phyloP scores from a whole-genome alignment of 345 rosid genomes.

The Dimocarpus longan region DNA sequence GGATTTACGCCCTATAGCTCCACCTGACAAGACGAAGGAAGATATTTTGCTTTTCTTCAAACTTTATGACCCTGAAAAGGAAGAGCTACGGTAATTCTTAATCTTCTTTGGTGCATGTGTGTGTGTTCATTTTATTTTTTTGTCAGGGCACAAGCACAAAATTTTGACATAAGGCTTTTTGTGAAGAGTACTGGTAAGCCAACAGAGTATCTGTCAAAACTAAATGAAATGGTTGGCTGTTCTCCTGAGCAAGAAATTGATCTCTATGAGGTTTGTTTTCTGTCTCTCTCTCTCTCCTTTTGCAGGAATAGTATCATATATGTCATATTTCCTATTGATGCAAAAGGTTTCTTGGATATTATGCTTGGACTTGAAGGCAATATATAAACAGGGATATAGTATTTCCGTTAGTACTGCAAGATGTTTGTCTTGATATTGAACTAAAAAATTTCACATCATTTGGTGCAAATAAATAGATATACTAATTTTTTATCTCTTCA shows the following conservation, averaged over 20 bases:
- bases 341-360: neutral
- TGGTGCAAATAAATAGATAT: neutral
- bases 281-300: neutral
- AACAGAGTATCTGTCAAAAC: conserved; percentile 52
- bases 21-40: conserved; percentile 62
- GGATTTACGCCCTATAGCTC: conserved; percentile 61
- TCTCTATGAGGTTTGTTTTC: conserved; percentile 65
- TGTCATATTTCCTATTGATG: neutral
- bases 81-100: conserved; percentile 51
- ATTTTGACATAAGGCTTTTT: conserved; percentile 41
- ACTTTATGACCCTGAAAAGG: conserved; percentile 70
- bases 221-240: conserved; percentile 75
- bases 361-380: neutral
- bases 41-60: conserved; percentile 74
- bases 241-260: conserved; percentile 66
- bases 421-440: neutral
- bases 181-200: conserved; percentile 67
- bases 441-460: neutral
- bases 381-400: neutral
- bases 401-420: neutral
- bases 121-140: neutral
- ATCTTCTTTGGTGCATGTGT: neutral
- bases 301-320: neutral
- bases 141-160: neutral
- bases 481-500: too few relatives aligned